Evolutionary conservation across 257 asterid species (phyloP).

Genomic region (Agastache rugosa): DNA sequence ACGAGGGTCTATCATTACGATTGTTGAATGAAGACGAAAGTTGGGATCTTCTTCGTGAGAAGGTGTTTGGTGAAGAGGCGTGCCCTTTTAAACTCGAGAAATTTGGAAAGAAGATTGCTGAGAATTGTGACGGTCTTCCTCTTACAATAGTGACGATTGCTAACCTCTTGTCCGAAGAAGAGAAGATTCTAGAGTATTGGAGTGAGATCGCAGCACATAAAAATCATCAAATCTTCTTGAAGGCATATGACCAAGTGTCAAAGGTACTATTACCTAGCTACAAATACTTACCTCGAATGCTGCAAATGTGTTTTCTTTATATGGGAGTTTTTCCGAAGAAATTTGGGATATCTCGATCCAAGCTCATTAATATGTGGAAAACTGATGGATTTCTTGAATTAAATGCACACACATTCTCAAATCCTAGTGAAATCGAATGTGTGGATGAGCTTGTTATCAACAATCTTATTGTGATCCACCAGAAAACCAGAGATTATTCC

Average conservation of each 20-base stretch:
- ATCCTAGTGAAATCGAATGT: not conserved
- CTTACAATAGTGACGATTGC: conserved; percentile 1
- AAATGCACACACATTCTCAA: not conserved
- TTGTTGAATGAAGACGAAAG: conserved; percentile 20
- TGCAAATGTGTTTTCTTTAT: too few species aligned
- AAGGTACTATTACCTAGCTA: conserved; percentile 14
- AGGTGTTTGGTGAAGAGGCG: conserved; percentile 1
- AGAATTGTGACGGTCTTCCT: conserved; percentile 31
- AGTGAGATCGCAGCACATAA: too few species aligned
- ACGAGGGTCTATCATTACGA: too few species aligned
- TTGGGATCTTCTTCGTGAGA: conserved; percentile 19
- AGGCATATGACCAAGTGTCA: conserved; percentile 10
- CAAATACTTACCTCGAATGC: too few species aligned
- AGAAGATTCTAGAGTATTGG: conserved; percentile 14
- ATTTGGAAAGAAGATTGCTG: conserved; percentile 16
- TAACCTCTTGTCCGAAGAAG: not conserved
- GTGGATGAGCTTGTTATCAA: conserved; percentile 2
- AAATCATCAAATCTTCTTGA: too few species aligned
- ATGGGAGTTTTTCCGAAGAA: too few species aligned
- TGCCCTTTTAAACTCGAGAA: conserved; percentile 7
- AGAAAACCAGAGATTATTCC: not conserved
- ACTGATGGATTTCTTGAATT: conserved; percentile 8
- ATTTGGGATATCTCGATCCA: not conserved
- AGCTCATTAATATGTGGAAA: not conserved
- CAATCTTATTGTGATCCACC: not conserved